Evolutionary conservation across 768 basidiomycete species (phyloP).

Genomic region (Pleurotus citrinopileatus): DNA sequence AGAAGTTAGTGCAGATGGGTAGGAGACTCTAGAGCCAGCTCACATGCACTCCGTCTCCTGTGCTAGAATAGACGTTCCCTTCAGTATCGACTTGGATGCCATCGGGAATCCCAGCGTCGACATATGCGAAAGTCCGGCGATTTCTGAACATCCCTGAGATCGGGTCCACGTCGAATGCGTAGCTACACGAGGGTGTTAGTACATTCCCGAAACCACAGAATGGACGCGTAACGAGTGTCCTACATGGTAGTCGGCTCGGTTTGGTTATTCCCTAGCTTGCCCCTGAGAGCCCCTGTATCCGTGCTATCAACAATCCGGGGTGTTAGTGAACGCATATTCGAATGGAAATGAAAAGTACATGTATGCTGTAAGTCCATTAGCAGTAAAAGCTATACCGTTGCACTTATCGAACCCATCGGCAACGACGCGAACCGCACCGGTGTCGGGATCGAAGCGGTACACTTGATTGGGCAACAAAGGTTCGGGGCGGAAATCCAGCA

Average conservation of each 20-base stretch:
- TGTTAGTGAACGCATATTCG: not conserved
- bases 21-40: constrained; percentile 10
- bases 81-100: constrained; percentile 61
- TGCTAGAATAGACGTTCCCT: constrained; percentile 66
- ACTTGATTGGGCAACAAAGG: constrained; percentile 74
- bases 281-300: constrained; percentile 48
- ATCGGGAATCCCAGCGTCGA: constrained; percentile 64
- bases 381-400: constrained; percentile 73
- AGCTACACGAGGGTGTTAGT: constrained; percentile 34
- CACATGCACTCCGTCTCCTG: constrained; percentile 66
- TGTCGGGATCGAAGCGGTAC: constrained; percentile 69
- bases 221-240: constrained; percentile 18
- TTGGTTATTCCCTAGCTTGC: constrained; percentile 46
- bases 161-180: constrained; percentile 65
- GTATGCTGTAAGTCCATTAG: constrained; percentile 62
- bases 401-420: constrained; percentile 72
- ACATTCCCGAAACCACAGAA: too few relatives aligned
- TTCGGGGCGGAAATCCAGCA: constrained; percentile 61
- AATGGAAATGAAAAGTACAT: constrained; percentile 34
- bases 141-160: constrained; percentile 50
- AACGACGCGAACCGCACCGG: constrained; percentile 63
- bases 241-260: constrained; percentile 69
- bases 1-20: not conserved
- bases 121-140: constrained; percentile 64
- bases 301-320: constrained; percentile 27